Base-by-base conservation (phyloP, 108 stramenopile species). In the Pseudonitzschia pungens region DNA sequence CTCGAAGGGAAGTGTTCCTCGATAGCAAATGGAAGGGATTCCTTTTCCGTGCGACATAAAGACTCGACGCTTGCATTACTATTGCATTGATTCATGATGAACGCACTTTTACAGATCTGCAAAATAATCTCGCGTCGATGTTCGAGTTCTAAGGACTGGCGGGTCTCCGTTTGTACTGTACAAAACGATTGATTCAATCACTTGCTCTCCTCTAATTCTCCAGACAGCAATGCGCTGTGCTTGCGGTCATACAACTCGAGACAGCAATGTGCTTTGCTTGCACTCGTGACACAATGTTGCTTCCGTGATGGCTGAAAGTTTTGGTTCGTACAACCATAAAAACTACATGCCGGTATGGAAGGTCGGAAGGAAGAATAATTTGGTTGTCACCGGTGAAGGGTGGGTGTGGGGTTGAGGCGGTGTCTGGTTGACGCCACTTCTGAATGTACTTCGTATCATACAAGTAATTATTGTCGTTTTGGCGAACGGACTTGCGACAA, bases 1-100 rank as follows among this genome's bases (percentile, higher is more conserved):
- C n/a, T 7, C 22, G 64, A 65, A 1, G 64, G 28, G 0, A 43
- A 7, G 26, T 44, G 21, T 0, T 67, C 66, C 8, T 67, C 66
- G 43, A 67, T 11, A 67, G 66, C 66, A 48, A 67, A 67, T 40
- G 66, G 66, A 0, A 21, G 66, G 15, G 44, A 67, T 50, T 50
- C 66, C 58, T 59, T 32, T 24, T 59, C 58, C 20, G 50, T 6
- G 36, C 36, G 36, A 48, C 45, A 48, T 12, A 48, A 48, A 4
- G 14, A 18, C 45, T 48, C 45, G 45, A 18, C 14, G 10, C 45
- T 48, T 2, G 45, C 18, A 12, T 48, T 48, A 2, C 45, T 48
- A 48, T 48, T 18, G 18, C 45, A 48, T 8, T 48, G 45, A 48
- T 48, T 48, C 45, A 48, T 48, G 1, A 18, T 48, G 14, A 11